phyloP scores from a whole-genome alignment of 306 rosid genomes.

The Glycine tomentella region DNA sequence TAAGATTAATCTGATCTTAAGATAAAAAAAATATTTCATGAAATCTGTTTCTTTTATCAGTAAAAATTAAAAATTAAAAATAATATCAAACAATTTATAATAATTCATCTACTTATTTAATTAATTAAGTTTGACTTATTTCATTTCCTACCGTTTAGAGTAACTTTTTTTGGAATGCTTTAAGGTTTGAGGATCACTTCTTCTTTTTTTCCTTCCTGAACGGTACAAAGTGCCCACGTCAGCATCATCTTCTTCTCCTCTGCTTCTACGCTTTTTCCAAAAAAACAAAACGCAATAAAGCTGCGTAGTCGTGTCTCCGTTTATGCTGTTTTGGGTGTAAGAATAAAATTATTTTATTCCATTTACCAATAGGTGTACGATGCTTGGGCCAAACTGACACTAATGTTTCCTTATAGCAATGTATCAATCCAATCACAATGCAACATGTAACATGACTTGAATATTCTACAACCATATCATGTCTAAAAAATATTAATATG shows the following conservation, averaged over 20 bases:
- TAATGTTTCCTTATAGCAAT: neutral
- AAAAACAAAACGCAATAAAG: neutral
- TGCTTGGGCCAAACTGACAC: neutral
- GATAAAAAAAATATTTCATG: no score
- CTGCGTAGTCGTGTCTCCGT: neutral
- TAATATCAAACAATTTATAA: no score
- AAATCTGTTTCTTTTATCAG: no score
- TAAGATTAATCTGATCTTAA: no score
- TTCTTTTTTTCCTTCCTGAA: neutral
- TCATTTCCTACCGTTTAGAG: neutral
- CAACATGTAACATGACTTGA: neutral
- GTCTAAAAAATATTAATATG: neutral
- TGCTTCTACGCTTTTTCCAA: neutral
- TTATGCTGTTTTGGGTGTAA: no score
- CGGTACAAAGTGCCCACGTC: neutral
- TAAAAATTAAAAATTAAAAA: no score
- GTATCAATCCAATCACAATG: neutral
- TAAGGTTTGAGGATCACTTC: neutral
- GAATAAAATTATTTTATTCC: neutral
- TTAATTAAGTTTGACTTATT: no score
- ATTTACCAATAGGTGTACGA: neutral
- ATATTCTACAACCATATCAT: neutral
- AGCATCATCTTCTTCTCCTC: slow-evolving; percentile 3
- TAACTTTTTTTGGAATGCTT: slow-evolving; percentile 24
- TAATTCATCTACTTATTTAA: no score